Conservation (phyloP, 2,329 filamentous ascomycete genomes). For the Colletotrichum phormii region DNA sequence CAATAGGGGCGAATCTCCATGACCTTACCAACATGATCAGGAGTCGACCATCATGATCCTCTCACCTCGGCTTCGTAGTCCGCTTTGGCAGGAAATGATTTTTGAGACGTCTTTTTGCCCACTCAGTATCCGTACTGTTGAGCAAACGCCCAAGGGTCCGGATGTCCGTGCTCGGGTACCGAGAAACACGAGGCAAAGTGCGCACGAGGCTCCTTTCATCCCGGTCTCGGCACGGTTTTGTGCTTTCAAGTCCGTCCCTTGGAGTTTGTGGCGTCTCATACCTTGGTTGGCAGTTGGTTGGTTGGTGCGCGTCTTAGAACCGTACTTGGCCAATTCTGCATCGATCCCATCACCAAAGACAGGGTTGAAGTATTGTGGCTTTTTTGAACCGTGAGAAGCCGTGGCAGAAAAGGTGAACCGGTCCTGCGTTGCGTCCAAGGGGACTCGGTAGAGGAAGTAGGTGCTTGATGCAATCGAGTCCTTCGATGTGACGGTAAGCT, state of each 20-base stretch:
- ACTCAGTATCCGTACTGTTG: not conserved
- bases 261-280: constrained; percentile 3
- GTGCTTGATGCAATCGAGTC: not conserved
- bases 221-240: constrained; percentile 27
- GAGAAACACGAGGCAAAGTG: constrained; percentile 22
- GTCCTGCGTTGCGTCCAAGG: not conserved
- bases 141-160: not conserved
- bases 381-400: not conserved
- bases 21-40: not conserved
- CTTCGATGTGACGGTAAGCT: not conserved
- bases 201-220: constrained; percentile 22
- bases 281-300: constrained; percentile 1
- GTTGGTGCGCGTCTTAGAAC: not conserved
- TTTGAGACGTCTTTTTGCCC: not conserved
- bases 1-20: not conserved
- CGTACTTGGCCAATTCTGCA: not conserved
- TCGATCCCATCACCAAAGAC: not conserved
- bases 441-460: not conserved
- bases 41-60: constrained; percentile 9
- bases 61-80: constrained; percentile 13
- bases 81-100: not conserved
- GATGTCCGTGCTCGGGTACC: constrained; percentile 11
- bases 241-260: constrained; percentile 16
- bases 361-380: not conserved
- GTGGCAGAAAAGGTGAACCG: not conserved